Base-by-base conservation (phyloP, 306 rosid genomes). In the Lupinus albus region DNA sequence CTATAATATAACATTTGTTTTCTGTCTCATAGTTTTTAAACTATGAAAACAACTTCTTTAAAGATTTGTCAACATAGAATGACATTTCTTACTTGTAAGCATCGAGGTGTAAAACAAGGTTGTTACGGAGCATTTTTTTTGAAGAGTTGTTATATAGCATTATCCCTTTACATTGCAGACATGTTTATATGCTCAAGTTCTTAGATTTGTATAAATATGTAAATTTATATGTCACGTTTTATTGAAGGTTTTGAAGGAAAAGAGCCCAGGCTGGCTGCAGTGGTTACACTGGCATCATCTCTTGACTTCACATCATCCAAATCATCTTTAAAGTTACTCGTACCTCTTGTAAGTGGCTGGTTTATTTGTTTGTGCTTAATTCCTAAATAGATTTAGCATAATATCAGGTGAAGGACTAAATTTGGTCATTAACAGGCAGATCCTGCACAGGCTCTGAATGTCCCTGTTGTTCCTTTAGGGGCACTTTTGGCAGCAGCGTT, bases 381-480 rank as follows among this genome's bases (percentile, higher is more conserved):
- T 51, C 56, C 18, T 68, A 39, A 42, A 53, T 35, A 64, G 30
- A 8, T 68, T 52, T 38, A 42, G 49, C 11, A 72, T 41, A 55
- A 68, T 50, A 39, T 48, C 7, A 76, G 66, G 11, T 21, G 12
- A 18, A 53, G 64, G 49, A 41, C 65, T 89, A 45, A 86, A 47
- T 73, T n/a, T 15, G 75, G 73, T 60, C 62, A 53, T 46, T 69
- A 75, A 80, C 92, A 94, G 99, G 99, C 97, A 55, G 99, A 94
- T 77, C 99, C 99, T 11, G 99, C 99, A 9, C 91, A 94, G 86
- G 99, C 90, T 74, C 85, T 94, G 68, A 94, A 83, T 72, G 95
- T 94, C 56, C 99, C 97, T 64, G 91, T 81, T n/a, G n/a, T n/a
- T 78, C 99, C 99, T 71, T 82, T 90, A 68, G 99, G 99, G 68